Evolutionary conservation across 768 basidiomycete genomes (phyloP), one percentile per base, ranked within the genome.

Genomic region (Tylopilus sp.): DNA sequence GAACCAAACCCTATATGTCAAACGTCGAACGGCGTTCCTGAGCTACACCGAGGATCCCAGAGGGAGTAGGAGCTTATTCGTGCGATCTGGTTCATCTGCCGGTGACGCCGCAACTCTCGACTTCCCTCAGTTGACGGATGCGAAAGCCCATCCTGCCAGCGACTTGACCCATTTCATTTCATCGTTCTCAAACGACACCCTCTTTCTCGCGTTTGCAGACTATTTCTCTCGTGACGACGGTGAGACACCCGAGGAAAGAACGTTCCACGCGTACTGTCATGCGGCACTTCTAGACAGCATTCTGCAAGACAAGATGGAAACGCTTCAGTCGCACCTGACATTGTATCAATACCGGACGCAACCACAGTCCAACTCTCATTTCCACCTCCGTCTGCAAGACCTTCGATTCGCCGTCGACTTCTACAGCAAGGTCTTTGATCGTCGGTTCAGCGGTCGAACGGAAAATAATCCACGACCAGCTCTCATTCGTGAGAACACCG

Each of bases 31-130:
- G 0, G 94, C 93, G 1, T 95, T 94, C 69, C 76, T 98, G 41
- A 91, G 90, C 64, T 99, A 98, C 65, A 87, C 86, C 6, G 89
- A 94, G 59, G 97, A 98, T 68, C 92, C 97, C 0, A 83, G 90
- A 58, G 96, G 96, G 10, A 95, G 92, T 61, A 81, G 93, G 42
- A 92, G 90, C 68, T 77, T 97, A 12, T 95, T 94, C 61, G 87
- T 94, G 11, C 85, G 91, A 13, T 89, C 92, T 16, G 90, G 92
- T 17, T 84, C 87, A 14, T 87, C 90, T 28, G 82, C 86, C 6
- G 91, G 91, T 3, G 90, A 93, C 60, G 82, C 89, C 3, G 90
- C 90, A 17, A 86, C 83, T 0, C 79, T 95, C 16, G 95, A 98
- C 64, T 89, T 92, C 60, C 89, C 93, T 0, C 84, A 86, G 55